Conservation (phyloP, 1,139 yeast species). For the Casaregolazyma lundiana region DNA sequence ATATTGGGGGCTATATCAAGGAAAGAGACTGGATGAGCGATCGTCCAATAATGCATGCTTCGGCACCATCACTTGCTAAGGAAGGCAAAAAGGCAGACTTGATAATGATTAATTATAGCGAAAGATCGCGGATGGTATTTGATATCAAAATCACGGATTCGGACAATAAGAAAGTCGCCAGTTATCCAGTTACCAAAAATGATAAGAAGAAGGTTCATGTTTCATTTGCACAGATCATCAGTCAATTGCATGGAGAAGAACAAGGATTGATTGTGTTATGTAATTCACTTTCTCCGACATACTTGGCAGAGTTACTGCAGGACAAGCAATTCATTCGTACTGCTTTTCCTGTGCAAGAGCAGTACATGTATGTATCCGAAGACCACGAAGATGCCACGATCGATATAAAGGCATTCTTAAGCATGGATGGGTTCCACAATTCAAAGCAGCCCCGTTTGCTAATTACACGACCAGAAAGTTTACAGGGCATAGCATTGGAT, state of each 20-base stretch:
- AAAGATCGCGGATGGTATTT: background rate
- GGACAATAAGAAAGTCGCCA: background rate
- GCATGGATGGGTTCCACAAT: slow-evolving; percentile 1
- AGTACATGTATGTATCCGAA: background rate
- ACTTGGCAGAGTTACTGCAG: slow-evolving; percentile 1
- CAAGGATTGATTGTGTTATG: slow-evolving; percentile 5
- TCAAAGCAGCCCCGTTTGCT: slow-evolving; percentile 1
- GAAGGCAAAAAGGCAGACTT: background rate
- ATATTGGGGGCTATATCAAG: slow-evolving; percentile 1
- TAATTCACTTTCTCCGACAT: slow-evolving; percentile 4
- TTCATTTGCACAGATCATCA: slow-evolving; percentile 3
- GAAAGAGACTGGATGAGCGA: slow-evolving; percentile 4
- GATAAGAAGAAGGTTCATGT: slow-evolving; percentile 1
- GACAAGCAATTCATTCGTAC: background rate
- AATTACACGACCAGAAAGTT: slow-evolving; percentile 5
- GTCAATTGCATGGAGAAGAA: background rate
- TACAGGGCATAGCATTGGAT: slow-evolving; percentile 3
- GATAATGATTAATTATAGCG: slow-evolving; percentile 3
- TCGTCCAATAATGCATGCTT: slow-evolving; percentile 4
- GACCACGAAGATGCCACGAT: background rate
- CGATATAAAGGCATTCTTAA: slow-evolving; percentile 6
- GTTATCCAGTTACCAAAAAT: slow-evolving; percentile 1
- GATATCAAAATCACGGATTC: slow-evolving; percentile 1
- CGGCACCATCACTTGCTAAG: background rate
- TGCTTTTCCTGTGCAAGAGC: slow-evolving; percentile 3